A percentile compares a stretch with the other conserved stretches of the same genome.
phyloP scores from a whole-genome alignment of 352 stramenopile genomes.

The Globisporangium rhizosaccharum region DNA sequence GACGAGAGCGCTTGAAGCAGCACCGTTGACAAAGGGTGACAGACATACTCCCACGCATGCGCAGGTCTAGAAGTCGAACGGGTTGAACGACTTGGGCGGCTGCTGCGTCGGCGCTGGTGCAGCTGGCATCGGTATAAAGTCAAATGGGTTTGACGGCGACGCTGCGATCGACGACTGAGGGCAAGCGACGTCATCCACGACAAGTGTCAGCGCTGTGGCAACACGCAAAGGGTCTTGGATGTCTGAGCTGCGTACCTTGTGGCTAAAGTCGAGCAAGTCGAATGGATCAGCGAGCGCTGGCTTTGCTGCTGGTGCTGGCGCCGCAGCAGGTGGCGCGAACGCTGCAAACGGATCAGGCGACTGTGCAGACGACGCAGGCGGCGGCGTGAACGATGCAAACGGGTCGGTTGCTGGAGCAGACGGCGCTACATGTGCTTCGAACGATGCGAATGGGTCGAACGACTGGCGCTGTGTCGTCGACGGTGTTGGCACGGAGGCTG shows the following conservation, averaged over 20 bases:
- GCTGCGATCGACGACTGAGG: constrained; percentile 24
- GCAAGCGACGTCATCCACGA: neutral
- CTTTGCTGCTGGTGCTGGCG: too few relatives aligned
- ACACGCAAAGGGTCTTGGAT: neutral
- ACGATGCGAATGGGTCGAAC: too few relatives aligned
- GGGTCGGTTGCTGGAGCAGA: too few relatives aligned
- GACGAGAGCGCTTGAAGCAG: neutral
- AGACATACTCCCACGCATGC: too few relatives aligned
- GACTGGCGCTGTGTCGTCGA: too few relatives aligned
- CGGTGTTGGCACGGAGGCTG: too few relatives aligned
- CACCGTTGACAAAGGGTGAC: neutral
- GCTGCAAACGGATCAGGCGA: too few relatives aligned
- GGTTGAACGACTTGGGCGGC: constrained; percentile 35
- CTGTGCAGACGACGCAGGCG: too few relatives aligned
- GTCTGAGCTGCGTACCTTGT: neutral
- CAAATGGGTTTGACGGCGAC: constrained; percentile 25
- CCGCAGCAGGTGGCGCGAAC: too few relatives aligned
- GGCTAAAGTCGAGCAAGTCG: neutral
- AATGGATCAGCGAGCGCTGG: neutral
- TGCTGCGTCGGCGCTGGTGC: neutral
- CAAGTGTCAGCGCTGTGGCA: neutral
- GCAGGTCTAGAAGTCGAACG: constrained; percentile 36
- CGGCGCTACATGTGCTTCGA: too few relatives aligned
- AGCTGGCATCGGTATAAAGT: constrained; percentile 12
- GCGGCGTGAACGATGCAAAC: too few relatives aligned